These are phyloP conservation scores for Tulasnella sp. DNA, from an alignment of 768 basidiomycete genomes.

Conservation along the genomic window DNA sequence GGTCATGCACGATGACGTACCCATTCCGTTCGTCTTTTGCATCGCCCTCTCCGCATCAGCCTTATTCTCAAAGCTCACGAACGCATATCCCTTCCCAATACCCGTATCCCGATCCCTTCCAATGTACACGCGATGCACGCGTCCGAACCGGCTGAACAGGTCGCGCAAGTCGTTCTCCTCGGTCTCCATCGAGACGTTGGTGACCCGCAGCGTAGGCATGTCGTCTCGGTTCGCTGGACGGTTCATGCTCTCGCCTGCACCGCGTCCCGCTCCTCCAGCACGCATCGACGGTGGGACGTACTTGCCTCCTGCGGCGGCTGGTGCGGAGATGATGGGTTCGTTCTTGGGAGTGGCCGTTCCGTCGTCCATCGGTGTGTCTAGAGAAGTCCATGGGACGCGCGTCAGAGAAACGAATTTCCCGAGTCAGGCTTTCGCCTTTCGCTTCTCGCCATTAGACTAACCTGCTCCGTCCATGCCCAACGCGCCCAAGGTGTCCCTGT, in stretches of 20 bases:
- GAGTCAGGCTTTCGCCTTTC: neutral
- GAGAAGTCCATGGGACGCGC: neutral
- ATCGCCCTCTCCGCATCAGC: constrained; percentile 80
- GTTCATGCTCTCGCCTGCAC: constrained; percentile 42
- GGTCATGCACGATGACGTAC: constrained; percentile 36
- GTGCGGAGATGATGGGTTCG: constrained; percentile 43
- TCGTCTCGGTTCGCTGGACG: constrained; percentile 65
- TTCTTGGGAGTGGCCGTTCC: constrained; percentile 34
- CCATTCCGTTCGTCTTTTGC: constrained; percentile 85
- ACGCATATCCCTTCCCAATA: constrained; percentile 93
- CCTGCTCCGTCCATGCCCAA: constrained; percentile 55
- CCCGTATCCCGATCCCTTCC: constrained; percentile 94
- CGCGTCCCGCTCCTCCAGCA: constrained; percentile 48
- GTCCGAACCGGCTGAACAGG: constrained; percentile 80
- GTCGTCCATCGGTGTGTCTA: constrained; percentile 18
- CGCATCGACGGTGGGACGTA: constrained; percentile 96
- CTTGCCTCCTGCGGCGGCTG: constrained; percentile 52
- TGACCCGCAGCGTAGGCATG: constrained; percentile 92
- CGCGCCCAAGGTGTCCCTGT: constrained; percentile 87
- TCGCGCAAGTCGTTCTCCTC: constrained; percentile 92
- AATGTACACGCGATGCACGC: constrained; percentile 86
- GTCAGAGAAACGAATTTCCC: too few relatives aligned
- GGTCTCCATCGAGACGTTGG: constrained; percentile 94
- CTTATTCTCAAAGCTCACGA: constrained; percentile 89
- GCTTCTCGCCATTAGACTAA: neutral